Conservation (phyloP, 148 eudicot species). For the Pharnaceum exiguum region DNA sequence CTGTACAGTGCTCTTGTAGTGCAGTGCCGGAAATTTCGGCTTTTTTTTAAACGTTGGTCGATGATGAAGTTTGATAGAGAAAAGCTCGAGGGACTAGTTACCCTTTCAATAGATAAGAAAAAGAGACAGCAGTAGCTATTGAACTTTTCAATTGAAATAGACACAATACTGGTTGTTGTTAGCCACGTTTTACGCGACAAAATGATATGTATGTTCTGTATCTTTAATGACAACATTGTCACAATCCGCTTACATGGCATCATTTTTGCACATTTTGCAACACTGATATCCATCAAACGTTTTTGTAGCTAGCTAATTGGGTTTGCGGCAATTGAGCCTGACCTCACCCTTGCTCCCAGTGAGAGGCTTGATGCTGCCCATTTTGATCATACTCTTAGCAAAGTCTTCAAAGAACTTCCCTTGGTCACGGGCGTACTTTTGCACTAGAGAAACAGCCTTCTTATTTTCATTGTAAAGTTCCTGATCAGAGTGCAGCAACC, state of each 20-base stretch:
- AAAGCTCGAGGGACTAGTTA: no score
- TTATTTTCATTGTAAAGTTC: conserved; percentile 61
- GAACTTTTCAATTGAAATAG: no score
- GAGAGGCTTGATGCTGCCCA: conserved; percentile 62
- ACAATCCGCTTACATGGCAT: neutral
- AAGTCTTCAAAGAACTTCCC: conserved; percentile 43
- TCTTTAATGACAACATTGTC: neutral
- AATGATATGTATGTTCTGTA: no score
- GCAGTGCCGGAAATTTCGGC: no score
- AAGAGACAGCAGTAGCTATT: no score
- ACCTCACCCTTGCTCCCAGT: conserved; percentile 59
- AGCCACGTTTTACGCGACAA: no score
- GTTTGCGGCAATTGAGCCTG: conserved; percentile 50
- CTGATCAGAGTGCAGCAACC: conserved; percentile 76
- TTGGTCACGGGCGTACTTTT: conserved; percentile 27
- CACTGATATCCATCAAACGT: neutral
- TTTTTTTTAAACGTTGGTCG: no score
- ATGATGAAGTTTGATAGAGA: no score
- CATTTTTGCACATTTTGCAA: no score
- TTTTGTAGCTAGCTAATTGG: conserved; percentile 18
- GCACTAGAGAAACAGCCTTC: conserved; percentile 36
- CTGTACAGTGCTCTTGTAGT: no score
- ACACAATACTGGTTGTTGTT: no score
- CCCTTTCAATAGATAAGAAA: no score
- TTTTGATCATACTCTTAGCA: conserved; percentile 47